phyloP scores from a whole-genome alignment of 106 monocot genomes.

The Xerophyta viscosa region DNA sequence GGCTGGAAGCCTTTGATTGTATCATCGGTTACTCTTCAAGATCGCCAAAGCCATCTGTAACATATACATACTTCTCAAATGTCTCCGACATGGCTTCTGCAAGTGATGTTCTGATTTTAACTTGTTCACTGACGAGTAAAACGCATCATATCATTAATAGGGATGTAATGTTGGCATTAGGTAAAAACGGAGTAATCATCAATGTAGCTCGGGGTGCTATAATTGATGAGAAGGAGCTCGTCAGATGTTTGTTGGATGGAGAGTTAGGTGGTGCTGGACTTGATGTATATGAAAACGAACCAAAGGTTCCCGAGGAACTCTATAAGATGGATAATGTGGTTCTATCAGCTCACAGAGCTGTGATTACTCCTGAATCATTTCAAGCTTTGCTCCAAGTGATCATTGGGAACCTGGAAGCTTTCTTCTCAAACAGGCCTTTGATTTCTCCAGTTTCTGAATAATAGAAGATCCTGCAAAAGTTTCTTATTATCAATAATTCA shows the following conservation, averaged over 20 bases:
- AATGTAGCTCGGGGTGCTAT: slow-evolving; percentile 39
- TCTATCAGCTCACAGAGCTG: slow-evolving; percentile 36
- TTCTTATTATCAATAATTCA: too few relatives aligned
- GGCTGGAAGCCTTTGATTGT: slow-evolving; percentile 57
- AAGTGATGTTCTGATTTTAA: slow-evolving; percentile 38
- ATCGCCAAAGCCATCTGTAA: slow-evolving; percentile 15
- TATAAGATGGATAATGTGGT: slow-evolving; percentile 61
- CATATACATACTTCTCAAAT: slow-evolving; percentile 21
- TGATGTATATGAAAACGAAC: slow-evolving; percentile 75
- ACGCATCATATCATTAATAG: slow-evolving; percentile 60
- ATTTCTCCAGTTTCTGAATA: slow-evolving; percentile 22
- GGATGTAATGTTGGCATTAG: slow-evolving; percentile 47
- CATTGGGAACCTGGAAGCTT: slow-evolving; percentile 54
- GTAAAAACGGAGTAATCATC: slow-evolving; percentile 43
- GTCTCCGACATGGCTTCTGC: slow-evolving; percentile 29
- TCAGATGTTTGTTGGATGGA: slow-evolving; percentile 22
- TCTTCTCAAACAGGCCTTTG: slow-evolving; percentile 51
- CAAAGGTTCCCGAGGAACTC: slow-evolving; percentile 34
- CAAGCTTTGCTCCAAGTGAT: slow-evolving; percentile 9
- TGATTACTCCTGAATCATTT: slow-evolving; percentile 24
- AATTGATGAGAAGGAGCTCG: slow-evolving; percentile 37
- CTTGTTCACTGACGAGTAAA: slow-evolving; percentile 45
- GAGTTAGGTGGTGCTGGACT: slow-evolving; percentile 62
- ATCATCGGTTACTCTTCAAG: slow-evolving; percentile 36
- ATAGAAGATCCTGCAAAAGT: too few relatives aligned